Evolutionary conservation across 2,329 filamentous ascomycete species (phyloP), one percentile per base, ranked within the genome.

Genomic region (Hymenoscyphus fraxineus): DNA sequence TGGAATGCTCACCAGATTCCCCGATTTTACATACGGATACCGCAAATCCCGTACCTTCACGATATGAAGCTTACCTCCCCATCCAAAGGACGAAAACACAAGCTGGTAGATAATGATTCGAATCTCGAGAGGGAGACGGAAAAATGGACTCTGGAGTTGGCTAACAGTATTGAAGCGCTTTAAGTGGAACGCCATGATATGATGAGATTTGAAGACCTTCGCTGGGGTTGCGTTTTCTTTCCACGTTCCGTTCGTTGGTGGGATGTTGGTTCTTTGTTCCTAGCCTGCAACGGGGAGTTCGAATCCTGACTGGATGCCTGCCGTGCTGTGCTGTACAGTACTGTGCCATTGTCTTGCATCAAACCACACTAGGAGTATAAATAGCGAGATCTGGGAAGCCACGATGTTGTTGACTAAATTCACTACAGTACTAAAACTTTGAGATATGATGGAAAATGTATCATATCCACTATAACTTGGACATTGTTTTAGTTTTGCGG

Each of bases 61-160:
- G 54, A 57, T 57, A 22, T 57, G 54, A n/a, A 57, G 7, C 32
- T 57, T 57, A 12, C 13, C 9, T 31, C 54, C 54, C 54, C 54
- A 57, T 4, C 32, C 27, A 12, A 15, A 57, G 16, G 54, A 31
- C 16, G 10, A 31, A 27, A 32, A 31, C 10, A 57, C 22, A 15
- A 57, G 22, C 16, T 57, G 16, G 54, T 57, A 57, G 16, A 57
- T 31, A 57, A 57, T 35, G 27, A 57, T 16, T 19, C 54, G 54
- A 12, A 57, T 57, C n/a, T 57, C 54, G 15, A 32, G 31, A 13
- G 54, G 54, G 54, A 57, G 54, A 32, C 16, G 6, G 54, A 57
- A 57, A 12, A 57, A 57, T 31, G 16, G 19, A n/a, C 27, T 57
- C 32, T 57, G 54, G n/a, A 32, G 32, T 27, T 57, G 54, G 32